Conservation (phyloP, 1,284 basidiomycete genomes). For the Polyporus tsugae region DNA sequence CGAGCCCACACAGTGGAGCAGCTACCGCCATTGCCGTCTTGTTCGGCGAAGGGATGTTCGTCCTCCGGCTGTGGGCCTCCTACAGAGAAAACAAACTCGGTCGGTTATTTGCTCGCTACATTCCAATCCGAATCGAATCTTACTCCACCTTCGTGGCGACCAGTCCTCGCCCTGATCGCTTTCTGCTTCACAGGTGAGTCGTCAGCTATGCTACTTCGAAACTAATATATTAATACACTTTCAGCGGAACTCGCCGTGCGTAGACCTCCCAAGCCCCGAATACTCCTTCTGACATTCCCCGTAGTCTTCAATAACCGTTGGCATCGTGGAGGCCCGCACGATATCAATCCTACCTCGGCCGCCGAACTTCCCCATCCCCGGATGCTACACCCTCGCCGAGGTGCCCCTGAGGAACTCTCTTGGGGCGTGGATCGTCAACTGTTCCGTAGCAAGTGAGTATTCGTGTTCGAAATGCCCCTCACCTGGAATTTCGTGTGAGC, state of each 20-base stretch:
- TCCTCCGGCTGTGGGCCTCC: slow-evolving; percentile 15
- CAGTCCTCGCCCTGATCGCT: slow-evolving; percentile 14
- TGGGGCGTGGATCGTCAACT: slow-evolving; percentile 17
- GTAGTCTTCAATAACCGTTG: slow-evolving; percentile 12
- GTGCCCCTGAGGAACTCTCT: slow-evolving; percentile 14
- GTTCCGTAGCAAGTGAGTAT: slow-evolving; percentile 13
- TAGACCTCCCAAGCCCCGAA: not conserved
- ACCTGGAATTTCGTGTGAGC: not conserved
- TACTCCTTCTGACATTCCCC: not conserved
- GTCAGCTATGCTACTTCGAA: not conserved
- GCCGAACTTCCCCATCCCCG: slow-evolving; percentile 13
- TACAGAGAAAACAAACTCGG: slow-evolving; percentile 15
- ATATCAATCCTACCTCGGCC: slow-evolving; percentile 14
- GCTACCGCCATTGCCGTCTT: slow-evolving; percentile 2
- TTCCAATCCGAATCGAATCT: not conserved
- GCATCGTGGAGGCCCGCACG: slow-evolving; percentile 11
- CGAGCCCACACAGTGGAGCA: slow-evolving; percentile 5
- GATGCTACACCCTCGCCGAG: slow-evolving; percentile 16
- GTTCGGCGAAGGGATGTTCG: slow-evolving; percentile 21
- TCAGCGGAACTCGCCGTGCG: slow-evolving; percentile 5
- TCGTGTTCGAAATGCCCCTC: not conserved
- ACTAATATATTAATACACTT: not conserved
- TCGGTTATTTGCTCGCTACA: not conserved
- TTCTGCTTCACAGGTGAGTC: slow-evolving; percentile 14
- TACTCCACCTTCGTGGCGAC: not conserved